Percentiles rank a stretch among this genome's conserved stretches.
Evolutionary conservation across 1,284 basidiomycete species (phyloP).

Genomic region (Pseudozyma thailandica): DNA sequence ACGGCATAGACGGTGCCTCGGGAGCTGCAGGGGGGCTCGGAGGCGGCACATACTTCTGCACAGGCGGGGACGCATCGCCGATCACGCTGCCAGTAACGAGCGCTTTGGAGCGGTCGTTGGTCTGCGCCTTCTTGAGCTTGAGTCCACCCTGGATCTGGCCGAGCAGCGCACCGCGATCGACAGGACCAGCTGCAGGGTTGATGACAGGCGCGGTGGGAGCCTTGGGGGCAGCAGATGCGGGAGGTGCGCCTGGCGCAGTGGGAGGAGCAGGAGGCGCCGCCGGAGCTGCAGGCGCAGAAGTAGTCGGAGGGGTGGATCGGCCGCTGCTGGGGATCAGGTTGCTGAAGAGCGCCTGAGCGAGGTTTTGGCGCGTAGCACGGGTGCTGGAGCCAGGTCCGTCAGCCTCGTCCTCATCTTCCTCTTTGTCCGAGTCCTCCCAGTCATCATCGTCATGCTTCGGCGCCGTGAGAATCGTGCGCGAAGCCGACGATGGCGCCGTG

Average conservation of each 20-base stretch:
- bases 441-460: slow-evolving; percentile 65
- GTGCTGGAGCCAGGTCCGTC: slow-evolving; percentile 63
- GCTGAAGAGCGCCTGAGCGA: slow-evolving; percentile 66
- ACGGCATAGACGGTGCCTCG: slow-evolving; percentile 39
- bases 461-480: slow-evolving; percentile 48
- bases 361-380: slow-evolving; percentile 64
- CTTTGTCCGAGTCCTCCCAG: slow-evolving; percentile 64
- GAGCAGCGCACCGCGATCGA: slow-evolving; percentile 78
- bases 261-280: slow-evolving; percentile 40
- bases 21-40: slow-evolving; percentile 52
- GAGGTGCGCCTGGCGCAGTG: slow-evolving; percentile 66
- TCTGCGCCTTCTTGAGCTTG: slow-evolving; percentile 80
- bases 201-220: slow-evolving; percentile 63
- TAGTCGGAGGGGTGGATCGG: slow-evolving; percentile 50
- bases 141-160: slow-evolving; percentile 84
- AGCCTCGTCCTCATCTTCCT: slow-evolving; percentile 63
- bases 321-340: slow-evolving; percentile 58
- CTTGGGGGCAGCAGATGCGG: slow-evolving; percentile 55
- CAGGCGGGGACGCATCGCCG: slow-evolving; percentile 78
- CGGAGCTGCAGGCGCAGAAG: slow-evolving; percentile 41
- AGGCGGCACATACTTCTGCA: slow-evolving; percentile 68
- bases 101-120: slow-evolving; percentile 83
- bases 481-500: slow-evolving; percentile 19
- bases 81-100: slow-evolving; percentile 79
- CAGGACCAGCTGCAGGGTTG: slow-evolving; percentile 68